Base-by-base conservation (phyloP, 805 yeast genomes). In the Pichia exigua region DNA sequence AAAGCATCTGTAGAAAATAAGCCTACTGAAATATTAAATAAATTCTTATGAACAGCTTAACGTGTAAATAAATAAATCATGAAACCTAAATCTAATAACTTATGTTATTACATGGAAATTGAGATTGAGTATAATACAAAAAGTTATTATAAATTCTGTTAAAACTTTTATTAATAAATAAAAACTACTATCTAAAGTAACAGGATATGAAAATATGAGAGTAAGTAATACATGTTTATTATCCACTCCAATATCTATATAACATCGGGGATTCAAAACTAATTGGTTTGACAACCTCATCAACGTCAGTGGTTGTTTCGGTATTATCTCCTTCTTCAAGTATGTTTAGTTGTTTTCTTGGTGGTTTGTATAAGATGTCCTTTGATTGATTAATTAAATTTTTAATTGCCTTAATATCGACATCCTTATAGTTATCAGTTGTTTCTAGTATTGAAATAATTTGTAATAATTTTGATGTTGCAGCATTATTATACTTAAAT, bases 211-310 rank as follows among this genome's bases (percentile, higher is more conserved):
- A 8, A 35, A 35, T n/a, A 17, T 7, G 10, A n/a, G 6, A 35
- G 17, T 35, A 35, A 17, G 4, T 35, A 35, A 17, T 35, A 9
- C 9, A 17, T 35, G 20, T 35, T n/a, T 17, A 39, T 44, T 59
- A 78, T 45, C 84, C 85, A 44, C 83, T 76, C 87, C 87, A 82
- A 61, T 79, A 82, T 58, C 85, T 77, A 59, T 81, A 82, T 45
- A 77, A 66, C 60, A 79, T 83, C 9, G 87, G 86, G 26, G 82
- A 72, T 52, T 79, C 83, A 45, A 76, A 70, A 52, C 85, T 79
- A 24, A 81, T 72, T 3, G 87, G 87, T 57, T 76, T 75, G 41
- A 75, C 57, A 17, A 69, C 69, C 15, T 62, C 67, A 45, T 42
- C 32, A 1, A 20, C 15, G 17, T 40, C 40, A 15, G 42, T 28